phyloP scores from a whole-genome alignment of 116 monocot genomes.

The Posidonia oceanica region DNA sequence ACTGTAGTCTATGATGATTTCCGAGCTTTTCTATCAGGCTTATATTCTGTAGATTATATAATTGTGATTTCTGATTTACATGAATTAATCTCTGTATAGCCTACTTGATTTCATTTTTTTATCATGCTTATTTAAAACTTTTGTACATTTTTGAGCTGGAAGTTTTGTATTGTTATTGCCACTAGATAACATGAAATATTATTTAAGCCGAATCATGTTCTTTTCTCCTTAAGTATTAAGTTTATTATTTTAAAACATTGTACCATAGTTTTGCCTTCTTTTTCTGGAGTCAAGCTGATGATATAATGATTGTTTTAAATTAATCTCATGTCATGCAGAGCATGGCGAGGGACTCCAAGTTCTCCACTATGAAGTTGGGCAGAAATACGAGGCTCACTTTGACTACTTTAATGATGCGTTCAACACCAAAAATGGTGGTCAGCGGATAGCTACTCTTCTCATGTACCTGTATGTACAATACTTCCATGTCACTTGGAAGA shows the following conservation, averaged over 20 bases:
- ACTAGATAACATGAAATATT: not conserved
- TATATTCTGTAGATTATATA: too few species aligned
- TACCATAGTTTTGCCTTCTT: not conserved
- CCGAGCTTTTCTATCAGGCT: too few species aligned
- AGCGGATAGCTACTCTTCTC: constrained; percentile 41
- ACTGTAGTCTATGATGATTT: too few species aligned
- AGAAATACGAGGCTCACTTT: constrained; percentile 40
- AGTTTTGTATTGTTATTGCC: not conserved
- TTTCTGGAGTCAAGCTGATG: not conserved
- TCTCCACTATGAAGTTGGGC: constrained; percentile 43
- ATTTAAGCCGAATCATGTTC: too few species aligned
- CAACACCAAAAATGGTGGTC: constrained; percentile 40
- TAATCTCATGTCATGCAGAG: constrained; percentile 13
- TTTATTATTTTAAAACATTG: not conserved
- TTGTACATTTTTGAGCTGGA: not conserved
- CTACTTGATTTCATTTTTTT: too few species aligned
- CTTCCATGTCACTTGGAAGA: not conserved
- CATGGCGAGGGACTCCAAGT: constrained; percentile 42
- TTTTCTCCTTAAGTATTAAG: too few species aligned
- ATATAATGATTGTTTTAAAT: not conserved
- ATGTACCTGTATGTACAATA: constrained; percentile 33
- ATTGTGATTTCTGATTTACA: too few species aligned
- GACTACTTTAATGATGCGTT: constrained; percentile 34
- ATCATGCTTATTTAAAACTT: not conserved
- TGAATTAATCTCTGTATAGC: too few species aligned